Percentiles rank a stretch among this genome's conserved stretches.
phyloP scores from a whole-genome alignment of 1,284 basidiomycete species.

The Tylopilus sp. region DNA sequence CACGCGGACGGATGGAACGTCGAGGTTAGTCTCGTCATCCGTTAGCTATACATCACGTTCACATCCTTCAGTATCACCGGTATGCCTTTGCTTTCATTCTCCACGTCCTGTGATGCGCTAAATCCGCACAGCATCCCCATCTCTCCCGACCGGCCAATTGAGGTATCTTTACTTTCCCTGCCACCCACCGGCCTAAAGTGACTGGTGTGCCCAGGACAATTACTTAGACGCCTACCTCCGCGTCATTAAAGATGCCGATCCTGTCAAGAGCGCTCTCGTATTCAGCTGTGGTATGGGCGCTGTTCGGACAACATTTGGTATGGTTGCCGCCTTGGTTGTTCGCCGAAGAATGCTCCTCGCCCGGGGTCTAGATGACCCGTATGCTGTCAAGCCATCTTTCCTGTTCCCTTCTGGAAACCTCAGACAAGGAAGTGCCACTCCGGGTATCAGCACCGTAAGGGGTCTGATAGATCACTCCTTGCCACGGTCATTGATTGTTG shows the following conservation, averaged over 20 bases:
- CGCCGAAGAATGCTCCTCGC: conserved; percentile 84
- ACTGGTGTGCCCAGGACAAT: conserved; percentile 58
- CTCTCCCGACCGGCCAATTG: conserved; percentile 83
- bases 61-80: conserved; percentile 56
- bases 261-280: conserved; percentile 78
- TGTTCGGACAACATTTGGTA: conserved; percentile 95
- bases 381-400: conserved; percentile 37
- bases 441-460: conserved; percentile 47
- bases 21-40: conserved; percentile 49
- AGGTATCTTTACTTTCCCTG: conserved; percentile 41
- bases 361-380: conserved; percentile 77
- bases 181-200: background rate
- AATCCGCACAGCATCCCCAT: conserved; percentile 75
- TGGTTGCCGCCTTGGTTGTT: conserved; percentile 90
- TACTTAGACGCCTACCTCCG: conserved; percentile 92
- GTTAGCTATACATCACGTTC: conserved; percentile 7
- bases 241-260: conserved; percentile 80
- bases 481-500: conserved; percentile 6
- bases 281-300: conserved; percentile 99
- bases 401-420: conserved; percentile 14
- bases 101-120: conserved; percentile 4
- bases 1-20: conserved; percentile 85
- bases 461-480: background rate
- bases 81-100: conserved; percentile 26
- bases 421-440: conserved; percentile 28